A percentile compares a stretch with the other conserved stretches of the same genome.
phyloP scores from a whole-genome alignment of 306 rosid genomes.

The Trichosanthes cucumerina region DNA sequence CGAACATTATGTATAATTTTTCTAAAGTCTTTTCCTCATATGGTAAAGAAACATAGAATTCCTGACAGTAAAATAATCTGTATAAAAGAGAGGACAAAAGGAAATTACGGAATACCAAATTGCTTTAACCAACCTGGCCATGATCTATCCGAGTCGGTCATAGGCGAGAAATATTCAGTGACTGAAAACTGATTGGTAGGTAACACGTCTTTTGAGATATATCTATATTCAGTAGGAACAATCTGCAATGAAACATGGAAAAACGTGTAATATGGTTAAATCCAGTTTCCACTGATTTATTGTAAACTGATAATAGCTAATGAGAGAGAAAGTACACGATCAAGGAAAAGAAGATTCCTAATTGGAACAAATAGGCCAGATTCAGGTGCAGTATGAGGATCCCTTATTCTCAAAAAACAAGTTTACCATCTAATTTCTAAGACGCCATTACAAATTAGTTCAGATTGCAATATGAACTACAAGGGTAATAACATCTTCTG shows the following conservation, averaged over 20 bases:
- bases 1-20: neutral
- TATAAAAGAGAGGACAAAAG: constrained; percentile 3
- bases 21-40: neutral
- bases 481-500: neutral
- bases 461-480: neutral
- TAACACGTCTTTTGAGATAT: constrained; percentile 74
- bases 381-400: neutral
- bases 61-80: neutral
- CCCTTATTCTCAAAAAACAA: neutral
- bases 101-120: neutral
- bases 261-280: neutral
- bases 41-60: neutral
- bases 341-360: neutral
- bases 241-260: constrained; percentile 43
- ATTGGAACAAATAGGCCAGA: neutral
- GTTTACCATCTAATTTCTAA: neutral
- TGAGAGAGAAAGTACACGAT: neutral
- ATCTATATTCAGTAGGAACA: constrained; percentile 90
- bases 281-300: neutral
- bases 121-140: constrained; percentile 78
- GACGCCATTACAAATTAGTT: neutral
- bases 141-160: constrained; percentile 54
- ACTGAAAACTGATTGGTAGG: constrained; percentile 97
- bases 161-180: constrained; percentile 87
- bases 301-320: neutral